phyloP scores from a whole-genome alignment of 2,329 filamentous ascomycete genomes.

The Colletotrichum neosansevieriae region DNA sequence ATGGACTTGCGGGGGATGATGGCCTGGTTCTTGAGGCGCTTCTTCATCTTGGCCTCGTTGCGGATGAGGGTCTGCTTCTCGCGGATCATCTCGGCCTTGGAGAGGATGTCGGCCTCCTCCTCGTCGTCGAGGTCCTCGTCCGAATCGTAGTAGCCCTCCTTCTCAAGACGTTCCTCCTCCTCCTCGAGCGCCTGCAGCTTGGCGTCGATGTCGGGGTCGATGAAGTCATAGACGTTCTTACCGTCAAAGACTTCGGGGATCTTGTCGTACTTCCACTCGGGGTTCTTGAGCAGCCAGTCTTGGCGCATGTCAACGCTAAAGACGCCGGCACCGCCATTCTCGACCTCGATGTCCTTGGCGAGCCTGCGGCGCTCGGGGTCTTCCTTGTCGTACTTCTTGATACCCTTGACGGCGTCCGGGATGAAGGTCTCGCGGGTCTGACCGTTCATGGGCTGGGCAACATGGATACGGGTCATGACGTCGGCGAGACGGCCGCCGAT shows the following conservation, averaged over 20 bases:
- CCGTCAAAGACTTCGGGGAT: constrained; percentile 95
- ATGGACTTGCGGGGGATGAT: constrained; percentile 87
- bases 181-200: constrained; percentile 94
- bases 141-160: constrained; percentile 93
- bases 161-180: constrained; percentile 93
- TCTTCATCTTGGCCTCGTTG: constrained; percentile 95
- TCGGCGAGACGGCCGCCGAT: constrained; percentile 88
- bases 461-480: constrained; percentile 94
- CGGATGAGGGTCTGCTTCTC: constrained; percentile 93
- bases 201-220: constrained; percentile 95
- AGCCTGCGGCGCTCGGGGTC: constrained; percentile 87
- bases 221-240: constrained; percentile 97
- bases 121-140: constrained; percentile 86
- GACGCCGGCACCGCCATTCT: constrained; percentile 94
- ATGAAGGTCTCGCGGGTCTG: constrained; percentile 85
- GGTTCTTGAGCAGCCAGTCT: constrained; percentile 87
- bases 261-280: constrained; percentile 96
- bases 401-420: constrained; percentile 82
- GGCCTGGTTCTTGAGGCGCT: constrained; percentile 96
- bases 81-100: constrained; percentile 94
- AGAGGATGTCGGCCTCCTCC: constrained; percentile 86
- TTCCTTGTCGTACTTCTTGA: constrained; percentile 89
- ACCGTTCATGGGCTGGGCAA: constrained; percentile 91
- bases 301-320: constrained; percentile 94
- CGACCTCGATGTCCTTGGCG: constrained; percentile 88